Evolutionary conservation across 202 grass and related monocot genomes (phyloP).

Genomic region (Brachypodium distachyon): DNA sequence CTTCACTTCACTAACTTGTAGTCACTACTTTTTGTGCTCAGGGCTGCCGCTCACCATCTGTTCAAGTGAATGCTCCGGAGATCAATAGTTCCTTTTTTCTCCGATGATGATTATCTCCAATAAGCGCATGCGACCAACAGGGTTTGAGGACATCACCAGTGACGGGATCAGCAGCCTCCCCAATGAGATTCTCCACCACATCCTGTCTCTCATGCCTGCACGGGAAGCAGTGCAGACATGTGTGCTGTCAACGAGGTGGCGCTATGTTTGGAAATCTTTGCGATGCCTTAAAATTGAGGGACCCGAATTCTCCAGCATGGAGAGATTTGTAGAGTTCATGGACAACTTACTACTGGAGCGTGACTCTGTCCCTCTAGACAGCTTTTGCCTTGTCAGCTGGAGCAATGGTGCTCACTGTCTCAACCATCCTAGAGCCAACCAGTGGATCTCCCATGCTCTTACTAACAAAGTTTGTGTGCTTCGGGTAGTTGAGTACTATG

Average conservation of each 20-base stretch:
- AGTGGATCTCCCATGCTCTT: conserved; percentile 12
- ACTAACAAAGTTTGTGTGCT: neutral
- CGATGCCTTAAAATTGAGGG: neutral
- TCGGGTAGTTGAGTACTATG: neutral
- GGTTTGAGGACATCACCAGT: neutral
- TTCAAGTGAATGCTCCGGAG: neutral
- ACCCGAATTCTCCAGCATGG: neutral
- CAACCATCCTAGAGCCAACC: neutral
- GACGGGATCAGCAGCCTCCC: conserved; percentile 12
- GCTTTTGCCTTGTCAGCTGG: neutral
- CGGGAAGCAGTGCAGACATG: neutral
- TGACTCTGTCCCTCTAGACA: neutral
- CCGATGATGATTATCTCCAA: neutral
- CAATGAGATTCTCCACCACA: neutral
- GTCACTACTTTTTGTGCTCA: neutral
- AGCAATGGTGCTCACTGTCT: neutral
- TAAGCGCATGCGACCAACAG: neutral
- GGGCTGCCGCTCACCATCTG: neutral
- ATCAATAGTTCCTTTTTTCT: neutral
- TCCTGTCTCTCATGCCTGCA: conserved; percentile 6
- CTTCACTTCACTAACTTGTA: neutral
- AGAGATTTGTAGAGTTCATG: neutral
- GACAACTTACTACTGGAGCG: neutral
- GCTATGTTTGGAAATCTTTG: neutral
- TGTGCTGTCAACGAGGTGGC: conserved; percentile 9